phyloP scores from a whole-genome alignment of 2,329 filamentous ascomycete genomes.

The Byssochlamys sp. region DNA sequence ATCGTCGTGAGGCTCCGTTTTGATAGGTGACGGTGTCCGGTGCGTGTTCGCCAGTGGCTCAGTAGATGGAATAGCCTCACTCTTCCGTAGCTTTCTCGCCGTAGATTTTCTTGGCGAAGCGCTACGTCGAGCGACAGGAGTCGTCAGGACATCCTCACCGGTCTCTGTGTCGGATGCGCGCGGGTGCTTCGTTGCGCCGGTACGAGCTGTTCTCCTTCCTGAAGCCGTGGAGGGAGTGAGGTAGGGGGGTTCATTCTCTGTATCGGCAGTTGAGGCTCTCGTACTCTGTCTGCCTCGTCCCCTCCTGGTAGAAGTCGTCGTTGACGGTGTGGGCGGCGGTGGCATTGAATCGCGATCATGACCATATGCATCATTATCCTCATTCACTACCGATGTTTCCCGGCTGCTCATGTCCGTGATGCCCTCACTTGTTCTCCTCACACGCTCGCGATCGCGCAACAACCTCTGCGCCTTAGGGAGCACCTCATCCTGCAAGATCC shows the following conservation, averaged over 20 bases:
- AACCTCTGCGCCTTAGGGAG: slow-evolving; percentile 69
- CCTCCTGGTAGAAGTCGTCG: slow-evolving; percentile 46
- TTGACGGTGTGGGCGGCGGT: slow-evolving; percentile 40
- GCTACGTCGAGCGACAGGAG: slow-evolving; percentile 23
- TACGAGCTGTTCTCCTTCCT: slow-evolving; percentile 23
- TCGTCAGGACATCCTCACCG: slow-evolving; percentile 21
- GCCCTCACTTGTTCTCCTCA: slow-evolving; percentile 76
- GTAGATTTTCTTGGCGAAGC: slow-evolving; percentile 35
- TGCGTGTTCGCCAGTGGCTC: slow-evolving; percentile 22
- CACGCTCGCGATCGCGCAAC: slow-evolving; percentile 62
- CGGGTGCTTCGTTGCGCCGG: slow-evolving; percentile 25
- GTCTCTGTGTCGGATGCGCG: slow-evolving; percentile 24
- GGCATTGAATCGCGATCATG: slow-evolving; percentile 36
- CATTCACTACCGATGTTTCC: slow-evolving; percentile 52
- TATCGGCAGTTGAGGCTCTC: slow-evolving; percentile 36
- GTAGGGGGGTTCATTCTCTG: slow-evolving; percentile 19
- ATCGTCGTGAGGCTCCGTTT: slow-evolving; percentile 40
- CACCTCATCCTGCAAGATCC: slow-evolving; percentile 71
- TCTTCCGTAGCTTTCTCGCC: slow-evolving; percentile 44
- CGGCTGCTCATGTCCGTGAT: slow-evolving; percentile 65
- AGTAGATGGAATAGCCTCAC: slow-evolving; percentile 31
- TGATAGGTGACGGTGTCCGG: slow-evolving; percentile 26
- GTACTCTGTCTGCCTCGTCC: slow-evolving; percentile 42
- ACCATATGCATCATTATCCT: slow-evolving; percentile 54
- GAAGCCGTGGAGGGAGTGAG: slow-evolving; percentile 18